phyloP scores from a whole-genome alignment of 805 yeast species.

The Isabelozyma pseudorhagii region DNA sequence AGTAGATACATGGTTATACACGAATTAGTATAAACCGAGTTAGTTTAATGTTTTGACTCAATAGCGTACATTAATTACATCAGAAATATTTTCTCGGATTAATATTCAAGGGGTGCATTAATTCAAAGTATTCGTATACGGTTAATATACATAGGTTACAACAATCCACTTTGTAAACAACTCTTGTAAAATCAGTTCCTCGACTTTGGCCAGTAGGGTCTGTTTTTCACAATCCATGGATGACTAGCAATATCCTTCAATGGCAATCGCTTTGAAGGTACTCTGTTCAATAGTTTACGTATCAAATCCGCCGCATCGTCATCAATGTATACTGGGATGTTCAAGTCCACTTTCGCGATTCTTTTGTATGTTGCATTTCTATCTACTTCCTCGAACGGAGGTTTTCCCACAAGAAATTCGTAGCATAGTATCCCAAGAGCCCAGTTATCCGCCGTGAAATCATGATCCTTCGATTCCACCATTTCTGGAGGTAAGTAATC shows the following conservation, averaged over 20 bases:
- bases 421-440: conserved; percentile 84
- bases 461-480: conserved; percentile 81
- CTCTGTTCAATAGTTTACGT: conserved; percentile 55
- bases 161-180: background rate
- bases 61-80: background rate
- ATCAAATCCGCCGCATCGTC: conserved; percentile 78
- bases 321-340: conserved; percentile 68
- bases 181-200: background rate
- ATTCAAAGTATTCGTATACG: too few species aligned
- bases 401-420: conserved; percentile 82
- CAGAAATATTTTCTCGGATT: background rate
- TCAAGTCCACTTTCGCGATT: conserved; percentile 73
- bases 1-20: background rate
- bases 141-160: background rate
- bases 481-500: conserved; percentile 96
- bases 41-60: too few species aligned
- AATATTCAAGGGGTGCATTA: background rate
- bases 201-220: conserved; percentile 53
- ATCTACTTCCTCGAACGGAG: conserved; percentile 87
- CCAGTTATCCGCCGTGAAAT: conserved; percentile 83
- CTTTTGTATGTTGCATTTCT: conserved; percentile 76
- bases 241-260: conserved; percentile 64
- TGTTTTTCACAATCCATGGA: conserved; percentile 78
- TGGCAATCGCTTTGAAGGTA: conserved; percentile 63
- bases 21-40: background rate